Evolutionary conservation across 345 rosid genomes (phyloP), one percentile per base, ranked within the genome.

Genomic region (Ceriops decandra): DNA sequence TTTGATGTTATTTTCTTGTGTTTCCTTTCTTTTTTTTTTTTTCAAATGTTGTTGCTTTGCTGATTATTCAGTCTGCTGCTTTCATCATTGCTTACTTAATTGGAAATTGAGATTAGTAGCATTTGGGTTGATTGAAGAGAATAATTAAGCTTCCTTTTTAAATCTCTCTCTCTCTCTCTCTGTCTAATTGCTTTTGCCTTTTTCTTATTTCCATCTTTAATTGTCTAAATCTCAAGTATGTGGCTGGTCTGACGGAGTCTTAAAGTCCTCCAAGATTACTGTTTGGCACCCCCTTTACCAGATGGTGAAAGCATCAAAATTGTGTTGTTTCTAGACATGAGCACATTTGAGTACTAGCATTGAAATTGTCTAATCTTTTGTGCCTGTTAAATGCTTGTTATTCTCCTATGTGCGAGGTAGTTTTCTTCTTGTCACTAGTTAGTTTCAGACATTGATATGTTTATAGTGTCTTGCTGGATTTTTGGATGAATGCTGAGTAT

Each of bases 331-430:
- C 26, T 24, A 24, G 26, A 24, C 26, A 24, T 24, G 0, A 24
- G 26, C 26, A 24, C 26, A 24, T 24, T 24, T 24, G 26, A 24
- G 26, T 24, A 24, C 26, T 24, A 24, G 26, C 26, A 24, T 24
- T 24, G 26, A 24, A 24, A 24, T 24, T 24, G 26, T 24, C 62
- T 57, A 52, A 38, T 32, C 4, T 21, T 56, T 17, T 46, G 21
- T 60, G 26, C 54, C 26, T 42, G 28, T 46, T 68, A 27, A 42
- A 59, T 65, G 71, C 24, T 59, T 66, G 26, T 57, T 57, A 62
- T 60, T 56, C 27, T 60, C 46, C 17, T 65, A 5, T 24, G 24
- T 66, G 31, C 13, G 9, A 33, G 60, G 27, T 38, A 33, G 54
- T 28, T 57, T 49, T 53, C 19, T 61, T n/a, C 52, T 4, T 9